Base-by-base conservation (phyloP, 2,329 filamentous ascomycete genomes). In the Chrysosporium queenslandicum region DNA sequence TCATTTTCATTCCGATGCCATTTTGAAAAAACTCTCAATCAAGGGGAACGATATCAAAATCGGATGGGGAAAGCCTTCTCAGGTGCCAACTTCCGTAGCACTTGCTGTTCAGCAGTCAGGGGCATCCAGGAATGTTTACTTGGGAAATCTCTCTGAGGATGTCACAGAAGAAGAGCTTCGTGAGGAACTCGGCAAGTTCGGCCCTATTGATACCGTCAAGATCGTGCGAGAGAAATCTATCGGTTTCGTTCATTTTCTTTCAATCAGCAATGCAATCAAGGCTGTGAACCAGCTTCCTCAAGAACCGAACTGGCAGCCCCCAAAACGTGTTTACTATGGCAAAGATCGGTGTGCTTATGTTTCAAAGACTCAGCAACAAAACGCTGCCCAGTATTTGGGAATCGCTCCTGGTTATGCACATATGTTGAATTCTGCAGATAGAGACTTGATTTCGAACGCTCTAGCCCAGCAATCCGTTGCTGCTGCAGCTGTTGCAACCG, bases 11-110 rank as follows among this genome's bases (percentile, higher is more conserved):
- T 98, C 92, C 18, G 92, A 98, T 77, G 92, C 92, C 61, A 98
- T 98, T 72, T 80, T 98, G 79, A 98, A 98, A 78, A 98, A 97
- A 78, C 81, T 98, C 67, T 90, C 90, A 63, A 94, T 98, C 75
- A 90, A 94, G 72, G 91, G 91, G 23, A 92, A 97, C 75, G 92
- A 98, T 68, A 96, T 98, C 76, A 98, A 98, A 77, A 90, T 98
- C 63, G 92, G 92, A 57, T 98, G 92, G 92, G 92, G 92, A 58
- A 98, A 98, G 74, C 91, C 92, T 29, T 97, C 92, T 2, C 91
- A 95, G 71, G 92, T 98, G 0, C 92, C 92, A 2, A 97, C 91
- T 2, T 97, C 92, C 1, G 92, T 98, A 43, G 89, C 90, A n/a
- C 77, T 97, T 53, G 91, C 92, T 43, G 92, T 97, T 29, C 92